These are phyloP conservation scores for Penstemon eatonii DNA, from an alignment of 257 asterid genomes.

Conservation along the genomic window DNA sequence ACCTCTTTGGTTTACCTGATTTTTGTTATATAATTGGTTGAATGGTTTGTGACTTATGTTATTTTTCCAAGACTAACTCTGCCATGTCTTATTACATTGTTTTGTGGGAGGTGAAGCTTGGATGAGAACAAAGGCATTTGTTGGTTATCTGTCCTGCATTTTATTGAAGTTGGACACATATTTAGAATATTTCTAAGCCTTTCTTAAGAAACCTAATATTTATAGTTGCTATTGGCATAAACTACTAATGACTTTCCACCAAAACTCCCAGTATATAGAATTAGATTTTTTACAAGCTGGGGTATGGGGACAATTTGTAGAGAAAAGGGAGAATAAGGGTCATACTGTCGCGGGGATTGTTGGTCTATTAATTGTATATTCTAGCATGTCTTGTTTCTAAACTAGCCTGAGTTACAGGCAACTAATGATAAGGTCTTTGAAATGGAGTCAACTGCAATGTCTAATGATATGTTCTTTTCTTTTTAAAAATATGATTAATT, in stretches of 20 bases:
- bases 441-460: constrained; percentile 21
- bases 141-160: neutral
- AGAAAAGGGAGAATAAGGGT: neutral
- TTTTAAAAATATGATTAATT: neutral
- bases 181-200: neutral
- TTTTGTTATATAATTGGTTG: constrained; percentile 3
- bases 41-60: neutral
- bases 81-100: no score
- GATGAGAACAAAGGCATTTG: neutral
- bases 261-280: neutral
- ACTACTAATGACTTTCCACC: neutral
- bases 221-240: neutral
- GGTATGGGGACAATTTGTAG: neutral
- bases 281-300: neutral
- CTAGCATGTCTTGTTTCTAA: neutral
- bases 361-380: neutral
- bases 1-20: constrained; percentile 20
- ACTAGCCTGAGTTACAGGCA: neutral
- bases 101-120: neutral
- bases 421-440: constrained; percentile 4
- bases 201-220: neutral
- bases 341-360: neutral
- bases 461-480: neutral
- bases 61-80: no score
- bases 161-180: neutral